Base-by-base conservation (phyloP, 2,329 filamentous ascomycete species). In the Colletotrichum sojae region DNA sequence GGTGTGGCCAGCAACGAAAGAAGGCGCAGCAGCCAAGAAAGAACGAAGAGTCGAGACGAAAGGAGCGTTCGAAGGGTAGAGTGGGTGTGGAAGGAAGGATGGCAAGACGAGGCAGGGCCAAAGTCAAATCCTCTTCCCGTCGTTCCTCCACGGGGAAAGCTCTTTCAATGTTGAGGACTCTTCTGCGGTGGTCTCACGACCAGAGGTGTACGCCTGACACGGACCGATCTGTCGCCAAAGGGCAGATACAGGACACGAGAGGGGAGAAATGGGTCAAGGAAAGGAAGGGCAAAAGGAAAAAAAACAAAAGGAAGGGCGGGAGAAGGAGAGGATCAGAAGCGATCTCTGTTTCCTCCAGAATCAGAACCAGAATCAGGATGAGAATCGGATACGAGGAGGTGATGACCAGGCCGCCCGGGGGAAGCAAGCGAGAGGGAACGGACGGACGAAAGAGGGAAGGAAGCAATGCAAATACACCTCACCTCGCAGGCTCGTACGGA, bases 331-430 rank as follows among this genome's bases (percentile, higher is more conserved):
- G 54, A 53, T 39, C 65, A 64, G 54, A 65, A 55, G 66, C 55
- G 62, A 69, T 66, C 62, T 61, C 62, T 46, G 55, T 67, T 56
- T 67, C 67, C 62, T 62, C 66, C 66, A 36, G 31, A 36, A 10
- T 36, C 31, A 36, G 31, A 36, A 36, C 31, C 31, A 36, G 31
- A 36, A 36, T 36, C 31, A 36, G 31, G 31, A 36, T 36, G 31
- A 69, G 67, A 69, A 66, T 69, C 36, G 67, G 62, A 69, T 69
- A 67, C 62, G 67, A 69, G 67, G 12, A 46, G 62, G 55, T 65
- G 36, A 60, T 60, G 55, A 54, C 40, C 55, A 60, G 55, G 20
- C 45, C 46, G 27, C 18, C 52, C 43, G 52, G 53, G 65, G 49
- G 54, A 40, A 46, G 55, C 66, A 53, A 65, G 63, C 40, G 46